A percentile compares a stretch with the other conserved stretches of the same genome.
phyloP scores from a whole-genome alignment of 768 basidiomycete genomes.

The Suillus decipiens region DNA sequence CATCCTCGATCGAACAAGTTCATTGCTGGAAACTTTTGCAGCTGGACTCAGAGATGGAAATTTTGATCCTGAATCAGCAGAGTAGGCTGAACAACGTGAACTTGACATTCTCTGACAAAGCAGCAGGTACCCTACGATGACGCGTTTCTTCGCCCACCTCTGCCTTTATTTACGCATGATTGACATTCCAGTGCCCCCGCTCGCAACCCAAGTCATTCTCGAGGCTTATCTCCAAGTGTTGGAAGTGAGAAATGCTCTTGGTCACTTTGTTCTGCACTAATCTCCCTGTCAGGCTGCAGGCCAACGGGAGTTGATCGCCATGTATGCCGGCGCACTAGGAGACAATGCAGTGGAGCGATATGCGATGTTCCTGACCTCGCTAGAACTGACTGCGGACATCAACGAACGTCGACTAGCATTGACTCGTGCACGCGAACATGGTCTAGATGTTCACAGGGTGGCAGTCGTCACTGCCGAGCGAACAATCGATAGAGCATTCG shows the following conservation, averaged over 20 bases:
- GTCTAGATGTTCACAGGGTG: slow-evolving; percentile 79
- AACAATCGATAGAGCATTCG: slow-evolving; percentile 71
- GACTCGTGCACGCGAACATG: slow-evolving; percentile 77
- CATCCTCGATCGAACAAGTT: slow-evolving; percentile 67
- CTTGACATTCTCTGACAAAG: slow-evolving; percentile 14
- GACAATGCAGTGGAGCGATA: slow-evolving; percentile 92
- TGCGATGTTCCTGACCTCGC: slow-evolving; percentile 82
- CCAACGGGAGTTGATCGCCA: slow-evolving; percentile 83
- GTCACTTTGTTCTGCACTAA: neutral
- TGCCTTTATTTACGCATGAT: slow-evolving; percentile 62
- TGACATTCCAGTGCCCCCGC: slow-evolving; percentile 67
- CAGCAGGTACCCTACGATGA: slow-evolving; percentile 65
- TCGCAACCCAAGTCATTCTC: slow-evolving; percentile 78
- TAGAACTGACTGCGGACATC: slow-evolving; percentile 63
- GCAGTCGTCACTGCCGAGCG: slow-evolving; percentile 79
- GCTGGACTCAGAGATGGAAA: slow-evolving; percentile 52
- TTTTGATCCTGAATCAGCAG: slow-evolving; percentile 49
- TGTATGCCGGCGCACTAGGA: slow-evolving; percentile 90
- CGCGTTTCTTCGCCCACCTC: slow-evolving; percentile 92
- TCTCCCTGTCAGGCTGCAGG: slow-evolving; percentile 56
- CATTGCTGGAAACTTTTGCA: slow-evolving; percentile 71
- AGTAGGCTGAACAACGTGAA: slow-evolving; percentile 44
- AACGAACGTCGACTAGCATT: slow-evolving; percentile 70
- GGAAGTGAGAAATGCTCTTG: slow-evolving; percentile 51
- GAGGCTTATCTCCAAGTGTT: slow-evolving; percentile 88